Evolutionary conservation across 179 eudicot species (phyloP).

Genomic region (Spinacia oleracea): DNA sequence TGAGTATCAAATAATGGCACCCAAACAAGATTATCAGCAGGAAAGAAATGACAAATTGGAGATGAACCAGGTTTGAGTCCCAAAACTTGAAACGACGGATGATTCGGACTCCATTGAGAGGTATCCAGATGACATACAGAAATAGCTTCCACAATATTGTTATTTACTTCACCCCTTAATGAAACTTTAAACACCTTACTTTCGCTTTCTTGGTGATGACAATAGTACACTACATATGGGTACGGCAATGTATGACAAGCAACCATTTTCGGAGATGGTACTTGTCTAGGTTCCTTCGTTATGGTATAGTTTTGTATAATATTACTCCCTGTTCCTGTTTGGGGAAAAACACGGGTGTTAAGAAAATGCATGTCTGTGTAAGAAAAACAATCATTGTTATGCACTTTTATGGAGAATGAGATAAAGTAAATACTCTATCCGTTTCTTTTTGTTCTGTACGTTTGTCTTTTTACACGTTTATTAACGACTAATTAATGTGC

Average conservation of each 20-base stretch:
- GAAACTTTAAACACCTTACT: constrained; percentile 45
- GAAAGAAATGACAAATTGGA: constrained; percentile 78
- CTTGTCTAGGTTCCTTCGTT: constrained; percentile 31
- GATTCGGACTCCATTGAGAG: constrained; percentile 57
- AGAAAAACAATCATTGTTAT: no score
- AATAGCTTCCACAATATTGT: constrained; percentile 37
- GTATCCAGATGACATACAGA: constrained; percentile 82
- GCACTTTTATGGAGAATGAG: no score
- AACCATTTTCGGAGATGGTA: constrained; percentile 33
- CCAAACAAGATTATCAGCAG: constrained; percentile 68
- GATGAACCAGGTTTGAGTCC: constrained; percentile 48
- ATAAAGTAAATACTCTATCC: no score
- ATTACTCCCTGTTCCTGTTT: no score
- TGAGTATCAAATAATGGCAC: constrained; percentile 23
- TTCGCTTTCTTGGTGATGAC: constrained; percentile 55
- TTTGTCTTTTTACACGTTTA: no score
- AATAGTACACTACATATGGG: constrained; percentile 65
- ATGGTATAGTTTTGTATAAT: constrained; percentile 54
- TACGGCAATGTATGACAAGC: constrained; percentile 74
- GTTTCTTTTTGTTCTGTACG: no score
- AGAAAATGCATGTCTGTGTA: no score
- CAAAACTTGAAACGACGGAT: constrained; percentile 47
- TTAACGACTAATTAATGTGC: no score
- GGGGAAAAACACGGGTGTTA: no score
- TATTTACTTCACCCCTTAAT: constrained; percentile 39